Evolutionary conservation across 2,329 filamentous ascomycete genomes (phyloP), one percentile per base, ranked within the genome.

Genomic region (Colletotrichum brevisporum): DNA sequence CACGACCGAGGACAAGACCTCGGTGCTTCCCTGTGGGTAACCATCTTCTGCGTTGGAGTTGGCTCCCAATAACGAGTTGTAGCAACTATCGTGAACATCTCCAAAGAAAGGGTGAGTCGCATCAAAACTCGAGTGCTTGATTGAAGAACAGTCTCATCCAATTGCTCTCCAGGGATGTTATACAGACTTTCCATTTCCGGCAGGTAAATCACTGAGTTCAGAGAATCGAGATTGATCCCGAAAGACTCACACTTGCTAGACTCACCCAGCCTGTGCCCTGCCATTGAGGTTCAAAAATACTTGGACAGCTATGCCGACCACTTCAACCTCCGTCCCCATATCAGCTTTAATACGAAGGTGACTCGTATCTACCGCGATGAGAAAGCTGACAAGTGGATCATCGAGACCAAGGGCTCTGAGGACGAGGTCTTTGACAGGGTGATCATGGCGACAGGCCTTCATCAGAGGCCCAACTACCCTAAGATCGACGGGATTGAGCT

Each of bases 361-460:
- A 70, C 26, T 0, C 62, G 54, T 1, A 69, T 79, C 0, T 52
- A 47, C 9, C 74, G 72, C 18, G 74, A 77, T 21, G 63, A 73
- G 0, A 58, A 53, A n/a, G 26, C 63, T 0, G 53, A 70, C 2
- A 71, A 66, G 9, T 81, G 79, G 79, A 53, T 73, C 2, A 18
- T 81, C 9, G 72, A 77, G 3, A 55, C 77, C 6, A 69, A 78
- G 13, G 76, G 69, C 2, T 69, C 72, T 1, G 67, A 73, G 0
- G 59, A 73, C 0, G 62, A 73, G 26, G 69, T 73, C 48, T 80
- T 81, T 58, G 81, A 83, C 74, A 82, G 78, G 71, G 74, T 83
- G 10, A 69, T 80, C 2, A 71, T 83, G 8, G 77, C 74, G 52
- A 78, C 73, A 51, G 80, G 71, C 68, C 80, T 70, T 73, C 82